These are phyloP conservation scores for Inosperma sp. DNA, from an alignment of 768 basidiomycete species.

Conservation along the genomic window DNA sequence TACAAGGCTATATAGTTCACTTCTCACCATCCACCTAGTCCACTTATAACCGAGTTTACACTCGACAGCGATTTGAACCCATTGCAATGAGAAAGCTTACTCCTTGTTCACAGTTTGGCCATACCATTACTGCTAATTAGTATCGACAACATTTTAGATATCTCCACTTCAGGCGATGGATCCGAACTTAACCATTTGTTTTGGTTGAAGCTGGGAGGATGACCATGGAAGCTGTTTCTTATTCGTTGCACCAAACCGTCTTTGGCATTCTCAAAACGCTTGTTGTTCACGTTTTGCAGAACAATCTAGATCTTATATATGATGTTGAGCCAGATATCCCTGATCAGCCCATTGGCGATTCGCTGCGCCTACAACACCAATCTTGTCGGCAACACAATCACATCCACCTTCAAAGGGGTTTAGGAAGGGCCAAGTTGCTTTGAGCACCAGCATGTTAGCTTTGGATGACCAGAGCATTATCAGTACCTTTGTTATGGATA, in stretches of 20 bases:
- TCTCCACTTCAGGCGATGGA: slow-evolving; percentile 32
- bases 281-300: slow-evolving; percentile 95
- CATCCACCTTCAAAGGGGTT: slow-evolving; percentile 83
- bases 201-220: slow-evolving; percentile 97
- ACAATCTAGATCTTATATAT: slow-evolving; percentile 93
- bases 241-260: slow-evolving; percentile 91
- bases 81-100: slow-evolving; percentile 90
- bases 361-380: slow-evolving; percentile 88
- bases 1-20: neutral
- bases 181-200: slow-evolving; percentile 12
- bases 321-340: slow-evolving; percentile 95
- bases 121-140: slow-evolving; percentile 89
- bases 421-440: slow-evolving; percentile 83
- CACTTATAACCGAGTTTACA: slow-evolving; percentile 97
- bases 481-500: slow-evolving; percentile 95
- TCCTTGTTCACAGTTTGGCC: slow-evolving; percentile 93
- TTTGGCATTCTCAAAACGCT: slow-evolving; percentile 98
- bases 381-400: slow-evolving; percentile 93
- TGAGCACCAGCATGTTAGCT: slow-evolving; percentile 77
- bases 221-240: slow-evolving; percentile 99
- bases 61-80: slow-evolving; percentile 93
- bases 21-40: slow-evolving; percentile 43
- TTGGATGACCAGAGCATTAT: slow-evolving; percentile 81
- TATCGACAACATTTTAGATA: slow-evolving; percentile 99
- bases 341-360: slow-evolving; percentile 95